These are phyloP conservation scores for Claviceps digitariae DNA, from an alignment of 2,329 filamentous ascomycete genomes.

Conservation along the genomic window DNA sequence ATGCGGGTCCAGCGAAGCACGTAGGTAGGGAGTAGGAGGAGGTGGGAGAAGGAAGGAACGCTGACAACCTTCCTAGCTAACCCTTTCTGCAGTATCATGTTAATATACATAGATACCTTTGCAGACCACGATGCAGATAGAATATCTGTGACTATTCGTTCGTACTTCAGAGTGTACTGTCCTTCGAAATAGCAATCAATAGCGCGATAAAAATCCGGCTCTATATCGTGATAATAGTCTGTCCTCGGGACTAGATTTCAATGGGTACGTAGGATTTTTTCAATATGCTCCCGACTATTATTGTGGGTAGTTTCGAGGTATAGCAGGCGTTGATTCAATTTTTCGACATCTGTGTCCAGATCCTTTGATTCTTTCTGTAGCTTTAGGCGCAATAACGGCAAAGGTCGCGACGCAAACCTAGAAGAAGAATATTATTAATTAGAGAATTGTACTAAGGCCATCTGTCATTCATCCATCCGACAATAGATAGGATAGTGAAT, in stretches of 20 bases:
- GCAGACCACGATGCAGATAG: too few relatives aligned
- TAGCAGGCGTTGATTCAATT: constrained; percentile 74
- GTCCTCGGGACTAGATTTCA: constrained; percentile 5
- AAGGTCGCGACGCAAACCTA: constrained; percentile 80
- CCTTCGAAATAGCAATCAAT: too few relatives aligned
- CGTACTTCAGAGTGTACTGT: too few relatives aligned
- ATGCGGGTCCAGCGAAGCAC: too few relatives aligned
- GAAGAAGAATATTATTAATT: background rate
- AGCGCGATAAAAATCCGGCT: too few relatives aligned
- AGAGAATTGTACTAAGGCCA: background rate
- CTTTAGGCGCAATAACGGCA: constrained; percentile 59
- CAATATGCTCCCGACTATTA: constrained; percentile 83
- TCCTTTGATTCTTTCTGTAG: constrained; percentile 62
- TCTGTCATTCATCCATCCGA: background rate
- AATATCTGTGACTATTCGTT: too few relatives aligned
- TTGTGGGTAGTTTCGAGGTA: constrained; percentile 92
- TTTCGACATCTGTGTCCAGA: constrained; percentile 64
- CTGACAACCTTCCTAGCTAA: too few relatives aligned
- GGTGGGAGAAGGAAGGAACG: too few relatives aligned
- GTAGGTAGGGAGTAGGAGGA: too few relatives aligned
- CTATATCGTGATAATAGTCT: too few relatives aligned
- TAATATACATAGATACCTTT: too few relatives aligned
- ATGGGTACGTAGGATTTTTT: constrained; percentile 62
- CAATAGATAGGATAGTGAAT: background rate
- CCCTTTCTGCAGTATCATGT: too few relatives aligned